phyloP scores from a whole-genome alignment of 2,329 filamentous ascomycete species.

The Diplocarpon rosae region DNA sequence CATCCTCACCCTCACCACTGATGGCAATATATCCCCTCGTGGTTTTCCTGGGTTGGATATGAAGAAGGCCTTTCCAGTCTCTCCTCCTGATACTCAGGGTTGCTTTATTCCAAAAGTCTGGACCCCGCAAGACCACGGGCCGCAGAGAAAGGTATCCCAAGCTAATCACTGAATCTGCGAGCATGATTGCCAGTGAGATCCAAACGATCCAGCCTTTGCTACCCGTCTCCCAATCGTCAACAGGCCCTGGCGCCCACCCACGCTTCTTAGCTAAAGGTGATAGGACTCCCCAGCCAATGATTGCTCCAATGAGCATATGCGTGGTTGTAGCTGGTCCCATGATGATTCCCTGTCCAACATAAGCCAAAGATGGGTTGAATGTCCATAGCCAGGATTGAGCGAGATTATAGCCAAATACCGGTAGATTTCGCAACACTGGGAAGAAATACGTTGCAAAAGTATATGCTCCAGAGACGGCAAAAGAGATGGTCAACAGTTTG shows the following conservation, averaged over 20 bases:
- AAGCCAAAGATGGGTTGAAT: slow-evolving; percentile 91
- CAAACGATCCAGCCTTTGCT: slow-evolving; percentile 99
- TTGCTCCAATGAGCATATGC: slow-evolving; percentile 86
- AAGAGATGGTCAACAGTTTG: slow-evolving; percentile 39
- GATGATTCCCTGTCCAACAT: slow-evolving; percentile 94
- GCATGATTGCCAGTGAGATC: slow-evolving; percentile 92
- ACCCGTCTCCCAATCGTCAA: slow-evolving; percentile 80
- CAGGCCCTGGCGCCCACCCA: slow-evolving; percentile 82
- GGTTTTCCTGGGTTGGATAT: slow-evolving; percentile 9
- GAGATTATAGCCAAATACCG: slow-evolving; percentile 66
- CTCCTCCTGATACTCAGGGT: slow-evolving; percentile 18
- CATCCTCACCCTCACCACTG: slow-evolving; percentile 16
- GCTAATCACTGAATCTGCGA: slow-evolving; percentile 83
- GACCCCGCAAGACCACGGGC: slow-evolving; percentile 42
- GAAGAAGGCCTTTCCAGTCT: slow-evolving; percentile 24
- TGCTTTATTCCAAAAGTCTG: slow-evolving; percentile 29
- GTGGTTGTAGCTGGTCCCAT: slow-evolving; percentile 94
- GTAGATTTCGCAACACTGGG: slow-evolving; percentile 73
- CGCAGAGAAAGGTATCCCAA: slow-evolving; percentile 66
- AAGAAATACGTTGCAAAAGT: slow-evolving; percentile 86
- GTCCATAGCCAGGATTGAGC: slow-evolving; percentile 87
- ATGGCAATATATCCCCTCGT: slow-evolving; percentile 23
- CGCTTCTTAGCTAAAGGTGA: slow-evolving; percentile 77
- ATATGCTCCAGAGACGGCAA: slow-evolving; percentile 49
- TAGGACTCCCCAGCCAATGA: slow-evolving; percentile 82